Evolutionary conservation across 345 rosid species (phyloP), one percentile per base, ranked within the genome.

Genomic region (Gossypium mustelinum): DNA sequence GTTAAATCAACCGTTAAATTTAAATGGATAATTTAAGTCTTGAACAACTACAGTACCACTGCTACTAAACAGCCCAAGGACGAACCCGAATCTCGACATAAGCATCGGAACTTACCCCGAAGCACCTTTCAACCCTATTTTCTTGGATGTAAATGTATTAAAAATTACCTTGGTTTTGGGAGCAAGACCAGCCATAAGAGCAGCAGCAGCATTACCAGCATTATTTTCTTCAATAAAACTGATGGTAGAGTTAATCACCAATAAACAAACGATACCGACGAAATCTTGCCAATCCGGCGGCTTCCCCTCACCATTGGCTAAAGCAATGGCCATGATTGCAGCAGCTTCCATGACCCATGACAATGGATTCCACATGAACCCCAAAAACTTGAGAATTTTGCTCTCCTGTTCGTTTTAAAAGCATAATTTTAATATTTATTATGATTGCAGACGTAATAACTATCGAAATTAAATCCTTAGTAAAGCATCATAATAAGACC

Each of bases 321-420:
- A 76, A 0, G 84, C 97, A 78, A 92, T 90, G 70, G 97, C 97
- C 97, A 93, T 93, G 8, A 93, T 22, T 11, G 97, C 97, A 75
- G 96, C 94, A 72, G 92, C 81, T 79, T 92, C 97, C 97, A 92
- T 90, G 59, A 90, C 97, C 97, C 96, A 90, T 1, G 97, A 92
- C 18, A 92, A 84, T 39, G 96, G 96, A 76, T 92, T 92, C 94
- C 96, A 90, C 97, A 93, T 89, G 81, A 93, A 93, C 60, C 97
- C 97, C 77, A 90, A 80, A 77, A 93, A 90, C 93, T 93, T 90
- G 70, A 90, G 92, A 9, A 93, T 0, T 73, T 89, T 93, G 86
- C 90, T 90, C 83, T 93, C 97, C 91, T 92, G 81, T 58, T 20
- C 57, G 47, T 22, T 52, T 29, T 2, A 65, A 59, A 68, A 13